phyloP scores from a whole-genome alignment of 352 stramenopile species.

The Phytophthora pseudosyringae region DNA sequence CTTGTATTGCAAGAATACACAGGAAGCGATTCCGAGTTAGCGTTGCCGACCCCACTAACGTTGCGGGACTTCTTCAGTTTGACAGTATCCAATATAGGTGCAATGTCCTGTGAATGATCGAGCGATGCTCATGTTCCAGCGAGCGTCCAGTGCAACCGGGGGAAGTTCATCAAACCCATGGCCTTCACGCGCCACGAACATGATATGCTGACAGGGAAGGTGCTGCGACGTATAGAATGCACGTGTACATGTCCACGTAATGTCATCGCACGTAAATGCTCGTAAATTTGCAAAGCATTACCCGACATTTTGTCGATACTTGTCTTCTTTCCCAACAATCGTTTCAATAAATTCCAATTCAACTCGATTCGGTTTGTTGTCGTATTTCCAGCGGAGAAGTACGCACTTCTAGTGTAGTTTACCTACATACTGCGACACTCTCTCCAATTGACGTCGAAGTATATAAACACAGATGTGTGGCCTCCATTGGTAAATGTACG shows the following conservation, averaged over 20 bases:
- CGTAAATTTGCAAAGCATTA: too few species aligned
- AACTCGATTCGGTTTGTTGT: background rate
- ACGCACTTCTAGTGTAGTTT: background rate
- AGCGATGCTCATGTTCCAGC: background rate
- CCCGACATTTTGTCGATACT: background rate
- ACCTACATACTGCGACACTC: background rate
- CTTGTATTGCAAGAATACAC: background rate
- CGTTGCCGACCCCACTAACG: background rate
- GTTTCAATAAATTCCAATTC: background rate
- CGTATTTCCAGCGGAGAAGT: background rate
- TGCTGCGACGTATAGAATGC: background rate
- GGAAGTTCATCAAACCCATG: background rate
- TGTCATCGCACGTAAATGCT: background rate
- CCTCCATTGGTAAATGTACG: background rate
- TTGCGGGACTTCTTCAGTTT: background rate
- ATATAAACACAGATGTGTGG: background rate
- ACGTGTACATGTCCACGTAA: slow-evolving; percentile 1
- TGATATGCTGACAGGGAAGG: background rate
- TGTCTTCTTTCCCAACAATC: background rate
- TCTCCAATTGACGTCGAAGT: background rate
- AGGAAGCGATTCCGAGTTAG: background rate
- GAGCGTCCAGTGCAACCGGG: background rate
- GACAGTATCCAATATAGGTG: background rate
- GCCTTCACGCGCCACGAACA: background rate
- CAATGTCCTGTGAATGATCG: background rate